Base-by-base conservation (phyloP, 129 eudicot genomes). In the Flaveria ramosissima region DNA sequence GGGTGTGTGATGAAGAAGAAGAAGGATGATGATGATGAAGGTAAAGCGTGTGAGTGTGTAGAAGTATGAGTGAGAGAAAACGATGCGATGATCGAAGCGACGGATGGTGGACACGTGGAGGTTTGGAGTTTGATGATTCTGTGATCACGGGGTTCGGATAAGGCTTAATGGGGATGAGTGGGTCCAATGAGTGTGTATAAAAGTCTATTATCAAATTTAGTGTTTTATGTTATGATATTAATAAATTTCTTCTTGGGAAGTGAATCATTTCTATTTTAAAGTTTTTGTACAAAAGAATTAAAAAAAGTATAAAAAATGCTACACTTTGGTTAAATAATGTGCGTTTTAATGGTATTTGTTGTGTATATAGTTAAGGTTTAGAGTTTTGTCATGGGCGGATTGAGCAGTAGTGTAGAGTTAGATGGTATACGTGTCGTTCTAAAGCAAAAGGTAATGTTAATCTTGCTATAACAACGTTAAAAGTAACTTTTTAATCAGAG, bases 31-130 rank as follows among this genome's bases (percentile, higher is more conserved):
- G 36, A 70, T 47, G 65, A 14, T 70, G 70, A 24, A 61, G 77
- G 73, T 20, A 47, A 61, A 62, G 83, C 64, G 83, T 70, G 46
- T 63, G 16, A 62, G 67, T 24, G 52, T 53, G 68, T 27, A 27
- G 16, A 17, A 17, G 69, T 57, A 21, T 45, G 16, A 59, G 45
- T 46, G 60, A 7, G 80, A 43, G 79, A 60, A 70, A 55, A 72
- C 81, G 74, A 83, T 57, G 70, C 84, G 53, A 21, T 55, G 45
- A 74, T 85, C 82, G 85, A 86, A 86, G 80, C 90, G 60, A 70
- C 71, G 42, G 88, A 79, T 86, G 27, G 6, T 51, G 53, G 76
- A 77, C 85, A 84, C 93, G 93, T 86, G 83, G 88, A 78, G 77
- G 80, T 13, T 66, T 72, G 73, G 80, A 78, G 77, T 78, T 78